Percentiles rank a stretch among this genome's conserved stretches.
Conservation (phyloP, 352 stramenopile species). For the Phytophthora sp. region DNA sequence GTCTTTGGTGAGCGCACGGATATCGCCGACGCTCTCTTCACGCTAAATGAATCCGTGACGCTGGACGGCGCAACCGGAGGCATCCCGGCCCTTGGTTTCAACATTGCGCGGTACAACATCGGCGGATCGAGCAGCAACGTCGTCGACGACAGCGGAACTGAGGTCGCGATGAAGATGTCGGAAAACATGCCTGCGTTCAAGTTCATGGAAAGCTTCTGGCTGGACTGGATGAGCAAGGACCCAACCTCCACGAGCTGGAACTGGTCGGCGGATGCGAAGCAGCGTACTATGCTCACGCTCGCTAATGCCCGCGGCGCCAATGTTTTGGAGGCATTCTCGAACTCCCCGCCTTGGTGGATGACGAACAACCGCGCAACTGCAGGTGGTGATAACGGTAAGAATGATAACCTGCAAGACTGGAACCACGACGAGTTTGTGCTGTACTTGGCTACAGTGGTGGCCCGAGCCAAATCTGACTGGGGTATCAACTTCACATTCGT, state of each 20-base stretch:
- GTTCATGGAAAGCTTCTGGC: slow-evolving; percentile 56
- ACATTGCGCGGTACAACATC: slow-evolving; percentile 70
- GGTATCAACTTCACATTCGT: slow-evolving; percentile 57
- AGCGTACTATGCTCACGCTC: slow-evolving; percentile 46
- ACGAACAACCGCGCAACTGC: slow-evolving; percentile 54
- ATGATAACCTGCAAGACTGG: slow-evolving; percentile 55
- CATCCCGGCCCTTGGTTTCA: slow-evolving; percentile 53
- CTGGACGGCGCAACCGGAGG: slow-evolving; percentile 22
- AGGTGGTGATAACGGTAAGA: slow-evolving; percentile 38
- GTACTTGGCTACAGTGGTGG: slow-evolving; percentile 52
- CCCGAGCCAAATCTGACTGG: slow-evolving; percentile 47
- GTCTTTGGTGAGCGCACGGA: slow-evolving; percentile 52
- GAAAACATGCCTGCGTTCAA: slow-evolving; percentile 60
- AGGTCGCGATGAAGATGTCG: slow-evolving; percentile 49
- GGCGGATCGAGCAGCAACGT: slow-evolving; percentile 50
- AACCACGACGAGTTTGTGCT: slow-evolving; percentile 54
- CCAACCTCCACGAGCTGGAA: slow-evolving; percentile 52
- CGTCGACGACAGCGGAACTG: slow-evolving; percentile 44
- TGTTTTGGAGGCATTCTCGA: slow-evolving; percentile 60
- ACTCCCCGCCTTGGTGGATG: slow-evolving; percentile 72
- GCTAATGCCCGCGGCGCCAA: slow-evolving; percentile 46
- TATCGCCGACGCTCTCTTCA: slow-evolving; percentile 61
- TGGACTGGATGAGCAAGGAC: slow-evolving; percentile 56
- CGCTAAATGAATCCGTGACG: slow-evolving; percentile 42
- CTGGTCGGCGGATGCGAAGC: slow-evolving; percentile 51